These are phyloP conservation scores for Calonectria ilicicola DNA, from an alignment of 2,329 filamentous ascomycete genomes.

Conservation along the genomic window DNA sequence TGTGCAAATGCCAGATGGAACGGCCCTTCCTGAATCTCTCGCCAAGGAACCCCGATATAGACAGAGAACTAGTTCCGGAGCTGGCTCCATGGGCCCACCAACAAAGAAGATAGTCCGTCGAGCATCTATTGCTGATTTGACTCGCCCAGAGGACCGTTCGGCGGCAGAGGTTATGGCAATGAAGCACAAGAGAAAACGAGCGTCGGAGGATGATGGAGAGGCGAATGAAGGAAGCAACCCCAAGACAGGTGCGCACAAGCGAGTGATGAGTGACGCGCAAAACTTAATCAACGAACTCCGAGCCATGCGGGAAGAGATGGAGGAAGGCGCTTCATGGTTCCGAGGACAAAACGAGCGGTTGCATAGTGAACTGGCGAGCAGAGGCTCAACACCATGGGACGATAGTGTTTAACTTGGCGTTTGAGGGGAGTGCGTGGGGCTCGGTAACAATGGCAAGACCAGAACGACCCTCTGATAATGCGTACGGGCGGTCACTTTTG, in stretches of 20 bases:
- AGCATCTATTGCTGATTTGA: constrained; percentile 40
- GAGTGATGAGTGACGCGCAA: constrained; percentile 57
- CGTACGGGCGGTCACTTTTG: constrained; percentile 5
- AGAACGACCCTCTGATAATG: not conserved
- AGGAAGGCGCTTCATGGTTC: constrained; percentile 61
- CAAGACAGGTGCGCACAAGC: constrained; percentile 49
- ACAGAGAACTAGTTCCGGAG: constrained; percentile 53
- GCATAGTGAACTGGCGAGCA: constrained; percentile 50
- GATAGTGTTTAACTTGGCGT: constrained; percentile 42
- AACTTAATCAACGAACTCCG: constrained; percentile 55
- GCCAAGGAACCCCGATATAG: constrained; percentile 58
- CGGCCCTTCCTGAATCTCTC: constrained; percentile 64
- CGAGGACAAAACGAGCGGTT: constrained; percentile 57
- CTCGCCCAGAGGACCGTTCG: constrained; percentile 23
- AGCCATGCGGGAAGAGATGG: constrained; percentile 57
- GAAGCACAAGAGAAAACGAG: constrained; percentile 50
- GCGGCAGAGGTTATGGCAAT: constrained; percentile 28
- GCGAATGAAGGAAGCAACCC: constrained; percentile 17
- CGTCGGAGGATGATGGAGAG: constrained; percentile 41
- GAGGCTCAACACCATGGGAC: constrained; percentile 50
- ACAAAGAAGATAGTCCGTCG: constrained; percentile 31
- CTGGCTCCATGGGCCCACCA: constrained; percentile 46
- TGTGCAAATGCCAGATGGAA: constrained; percentile 65
- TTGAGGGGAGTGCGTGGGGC: constrained; percentile 3
- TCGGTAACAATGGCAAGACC: not conserved